These are phyloP conservation scores for Barbatosphaeria neglecta DNA, from an alignment of 495 filamentous ascomycete species.

Conservation along the genomic window DNA sequence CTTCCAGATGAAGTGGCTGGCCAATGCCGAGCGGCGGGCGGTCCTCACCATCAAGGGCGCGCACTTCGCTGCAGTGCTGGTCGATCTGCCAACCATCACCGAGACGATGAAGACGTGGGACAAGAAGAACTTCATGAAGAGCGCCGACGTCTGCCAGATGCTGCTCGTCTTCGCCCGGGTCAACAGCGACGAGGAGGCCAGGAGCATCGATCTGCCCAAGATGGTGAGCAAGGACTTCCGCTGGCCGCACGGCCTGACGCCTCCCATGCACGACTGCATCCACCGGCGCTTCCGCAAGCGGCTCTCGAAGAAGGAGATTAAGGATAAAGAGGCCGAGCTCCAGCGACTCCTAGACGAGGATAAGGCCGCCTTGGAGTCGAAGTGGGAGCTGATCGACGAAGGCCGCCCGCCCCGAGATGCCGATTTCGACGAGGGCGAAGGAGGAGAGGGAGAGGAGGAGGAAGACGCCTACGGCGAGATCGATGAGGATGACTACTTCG, in stretches of 20 bases:
- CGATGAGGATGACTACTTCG: conserved; percentile 35
- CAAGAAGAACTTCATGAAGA: conserved; percentile 81
- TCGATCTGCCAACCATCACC: conserved; percentile 83
- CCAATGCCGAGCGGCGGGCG: conserved; percentile 60
- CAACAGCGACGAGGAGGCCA: conserved; percentile 62
- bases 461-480: conserved; percentile 42
- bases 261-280: conserved; percentile 76
- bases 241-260: conserved; percentile 86
- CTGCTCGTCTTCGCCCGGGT: conserved; percentile 67
- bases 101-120: conserved; percentile 98
- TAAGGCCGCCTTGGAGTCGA: conserved; percentile 39
- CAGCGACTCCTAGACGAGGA: conserved; percentile 65
- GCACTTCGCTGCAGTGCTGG: conserved; percentile 67
- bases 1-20: conserved; percentile 68
- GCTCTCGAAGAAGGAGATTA: conserved; percentile 71
- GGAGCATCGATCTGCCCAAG: conserved; percentile 47
- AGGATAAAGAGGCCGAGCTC: conserved; percentile 76
- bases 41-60: conserved; percentile 56
- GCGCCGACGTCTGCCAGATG: conserved; percentile 92
- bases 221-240: conserved; percentile 55
- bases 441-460: conserved; percentile 38
- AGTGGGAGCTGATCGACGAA: conserved; percentile 55
- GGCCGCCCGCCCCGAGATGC: conserved; percentile 37
- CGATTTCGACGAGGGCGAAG: conserved; percentile 36
- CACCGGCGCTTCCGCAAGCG: conserved; percentile 80